These are phyloP conservation scores for Cystoderma amianthinum DNA, from an alignment of 768 basidiomycete genomes.

Conservation along the genomic window DNA sequence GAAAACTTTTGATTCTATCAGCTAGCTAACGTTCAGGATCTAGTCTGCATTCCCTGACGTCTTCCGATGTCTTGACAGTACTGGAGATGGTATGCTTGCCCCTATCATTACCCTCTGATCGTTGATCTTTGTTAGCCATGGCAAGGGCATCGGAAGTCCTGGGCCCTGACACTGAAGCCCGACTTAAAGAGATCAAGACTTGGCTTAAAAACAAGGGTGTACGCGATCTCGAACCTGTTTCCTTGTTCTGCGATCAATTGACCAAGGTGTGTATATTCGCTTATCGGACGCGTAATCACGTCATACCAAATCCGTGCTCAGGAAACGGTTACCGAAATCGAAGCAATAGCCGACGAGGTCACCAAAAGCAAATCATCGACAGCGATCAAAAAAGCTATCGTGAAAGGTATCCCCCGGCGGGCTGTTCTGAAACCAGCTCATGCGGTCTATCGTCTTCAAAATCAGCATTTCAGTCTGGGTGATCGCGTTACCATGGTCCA, in stretches of 20 bases:
- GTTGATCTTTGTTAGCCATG: constrained; percentile 49
- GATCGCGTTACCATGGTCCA: constrained; percentile 96
- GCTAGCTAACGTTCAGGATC: constrained; percentile 1
- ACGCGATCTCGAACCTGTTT: constrained; percentile 86
- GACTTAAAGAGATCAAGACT: constrained; percentile 67
- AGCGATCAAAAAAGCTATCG: constrained; percentile 84
- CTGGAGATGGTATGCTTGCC: constrained; percentile 56
- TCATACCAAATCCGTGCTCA: constrained; percentile 16
- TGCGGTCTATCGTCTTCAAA: constrained; percentile 82
- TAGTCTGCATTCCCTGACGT: constrained; percentile 82
- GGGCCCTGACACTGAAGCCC: constrained; percentile 54
- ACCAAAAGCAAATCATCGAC: constrained; percentile 50
- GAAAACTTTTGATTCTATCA: background rate
- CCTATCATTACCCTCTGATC: constrained; percentile 3
- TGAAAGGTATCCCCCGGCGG: constrained; percentile 88
- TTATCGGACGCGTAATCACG: background rate
- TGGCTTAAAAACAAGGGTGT: constrained; percentile 90
- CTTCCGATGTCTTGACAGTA: constrained; percentile 62
- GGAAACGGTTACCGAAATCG: constrained; percentile 77
- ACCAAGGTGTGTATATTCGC: constrained; percentile 68
- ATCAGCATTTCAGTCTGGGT: constrained; percentile 81
- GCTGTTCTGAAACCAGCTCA: constrained; percentile 92
- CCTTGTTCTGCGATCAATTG: constrained; percentile 87
- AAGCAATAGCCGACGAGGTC: constrained; percentile 66
- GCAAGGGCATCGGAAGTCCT: constrained; percentile 57